A percentile compares a stretch with the other conserved stretches of the same genome.
Evolutionary conservation across 2,329 filamentous ascomycete genomes (phyloP).

Genomic region (Penicillium carneum): DNA sequence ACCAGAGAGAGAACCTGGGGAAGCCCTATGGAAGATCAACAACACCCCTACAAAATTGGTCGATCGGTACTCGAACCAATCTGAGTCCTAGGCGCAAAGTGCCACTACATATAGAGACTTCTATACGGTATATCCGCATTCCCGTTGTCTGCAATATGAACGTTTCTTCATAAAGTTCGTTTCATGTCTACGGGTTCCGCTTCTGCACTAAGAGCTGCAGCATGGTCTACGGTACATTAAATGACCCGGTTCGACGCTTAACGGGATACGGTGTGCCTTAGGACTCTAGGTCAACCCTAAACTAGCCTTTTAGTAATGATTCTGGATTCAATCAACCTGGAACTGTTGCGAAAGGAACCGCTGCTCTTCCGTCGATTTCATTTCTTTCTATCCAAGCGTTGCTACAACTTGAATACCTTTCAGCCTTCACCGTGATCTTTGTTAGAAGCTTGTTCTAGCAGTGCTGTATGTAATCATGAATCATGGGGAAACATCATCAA

Average conservation of each 20-base stretch:
- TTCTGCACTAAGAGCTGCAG: no score
- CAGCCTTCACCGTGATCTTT: no score
- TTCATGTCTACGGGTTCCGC: no score
- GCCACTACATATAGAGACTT: neutral
- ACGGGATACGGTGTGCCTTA: neutral
- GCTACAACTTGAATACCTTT: no score
- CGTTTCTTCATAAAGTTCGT: no score
- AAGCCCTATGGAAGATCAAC: neutral
- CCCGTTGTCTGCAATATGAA: neutral
- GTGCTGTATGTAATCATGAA: no score
- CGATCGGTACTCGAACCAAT: neutral
- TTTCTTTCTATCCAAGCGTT: no score
- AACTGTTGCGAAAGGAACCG: neutral
- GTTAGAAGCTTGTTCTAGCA: no score
- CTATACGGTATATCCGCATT: neutral
- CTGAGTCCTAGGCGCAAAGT: neutral
- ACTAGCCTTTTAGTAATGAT: neutral
- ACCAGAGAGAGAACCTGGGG: conserved; percentile 14
- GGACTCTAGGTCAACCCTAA: neutral
- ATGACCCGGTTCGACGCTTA: neutral
- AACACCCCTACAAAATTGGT: no score
- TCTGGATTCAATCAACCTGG: neutral
- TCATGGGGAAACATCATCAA: no score
- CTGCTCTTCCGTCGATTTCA: no score
- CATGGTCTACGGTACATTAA: neutral